Evolutionary conservation across 2,329 filamentous ascomycete genomes (phyloP).

Genomic region (Epichloe bromicola): DNA sequence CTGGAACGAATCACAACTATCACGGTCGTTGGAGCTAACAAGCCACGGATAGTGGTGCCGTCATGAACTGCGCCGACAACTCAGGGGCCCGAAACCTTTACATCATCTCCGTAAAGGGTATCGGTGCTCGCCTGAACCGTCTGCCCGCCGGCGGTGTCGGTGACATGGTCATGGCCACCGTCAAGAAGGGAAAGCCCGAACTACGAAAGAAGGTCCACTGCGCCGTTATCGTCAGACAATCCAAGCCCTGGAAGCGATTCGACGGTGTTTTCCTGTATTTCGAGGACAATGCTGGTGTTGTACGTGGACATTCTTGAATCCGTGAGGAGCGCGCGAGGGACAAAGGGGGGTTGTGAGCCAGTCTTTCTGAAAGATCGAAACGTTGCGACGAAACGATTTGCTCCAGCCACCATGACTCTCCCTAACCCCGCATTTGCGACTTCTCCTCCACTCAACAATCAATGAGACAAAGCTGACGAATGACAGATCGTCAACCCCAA

Average conservation of each 20-base stretch:
- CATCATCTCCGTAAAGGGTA: constrained; percentile 99
- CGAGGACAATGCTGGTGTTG: constrained; percentile 99
- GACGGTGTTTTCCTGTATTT: constrained; percentile 99
- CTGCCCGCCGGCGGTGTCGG: constrained; percentile 94
- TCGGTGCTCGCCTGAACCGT: constrained; percentile 93
- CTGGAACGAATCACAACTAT: not conserved
- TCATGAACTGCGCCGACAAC: constrained; percentile 99
- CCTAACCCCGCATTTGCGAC: too few species aligned
- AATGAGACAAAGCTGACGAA: not conserved
- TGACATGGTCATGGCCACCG: constrained; percentile 99
- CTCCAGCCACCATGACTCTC: not conserved
- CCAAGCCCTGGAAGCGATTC: constrained; percentile 97
- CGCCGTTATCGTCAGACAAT: constrained; percentile 95
- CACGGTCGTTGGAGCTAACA: not conserved
- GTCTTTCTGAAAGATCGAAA: not conserved
- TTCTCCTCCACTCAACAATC: not conserved
- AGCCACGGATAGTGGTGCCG: constrained; percentile 60
- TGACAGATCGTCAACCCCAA: constrained; percentile 96
- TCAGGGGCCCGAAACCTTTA: constrained; percentile 97
- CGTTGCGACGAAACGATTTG: not conserved
- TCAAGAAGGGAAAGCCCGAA: constrained; percentile 99
- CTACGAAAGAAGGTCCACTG: constrained; percentile 99
- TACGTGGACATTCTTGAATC: constrained; percentile 36
- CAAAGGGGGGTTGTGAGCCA: too few species aligned
- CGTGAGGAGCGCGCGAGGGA: not conserved